Percentiles rank a stretch among this genome's conserved stretches.
These are phyloP conservation scores for Monosporozyma aerobia DNA, from an alignment of 805 yeast species.

Conservation along the genomic window DNA sequence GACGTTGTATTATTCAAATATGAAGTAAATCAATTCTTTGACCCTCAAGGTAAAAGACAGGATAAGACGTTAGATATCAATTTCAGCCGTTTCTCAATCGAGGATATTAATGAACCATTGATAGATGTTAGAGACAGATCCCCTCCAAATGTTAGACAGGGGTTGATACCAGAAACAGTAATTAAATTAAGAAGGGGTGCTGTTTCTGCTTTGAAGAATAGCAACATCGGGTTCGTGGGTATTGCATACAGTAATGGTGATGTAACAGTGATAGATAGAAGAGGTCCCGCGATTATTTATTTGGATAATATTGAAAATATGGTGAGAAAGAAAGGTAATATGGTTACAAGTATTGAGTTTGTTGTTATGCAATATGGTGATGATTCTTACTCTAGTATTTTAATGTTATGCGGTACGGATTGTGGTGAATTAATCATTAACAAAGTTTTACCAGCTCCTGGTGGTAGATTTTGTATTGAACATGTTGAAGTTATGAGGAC, in stretches of 20 bases:
- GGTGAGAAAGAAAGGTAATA: slow-evolving; percentile 20
- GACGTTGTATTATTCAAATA: slow-evolving; percentile 69
- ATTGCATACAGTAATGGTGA: slow-evolving; percentile 72
- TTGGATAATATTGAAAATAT: slow-evolving; percentile 30
- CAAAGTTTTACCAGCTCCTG: slow-evolving; percentile 52
- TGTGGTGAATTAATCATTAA: slow-evolving; percentile 60
- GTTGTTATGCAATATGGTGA: slow-evolving; percentile 59
- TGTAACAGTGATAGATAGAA: slow-evolving; percentile 62
- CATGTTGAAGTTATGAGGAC: slow-evolving; percentile 41
- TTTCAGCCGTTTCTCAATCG: slow-evolving; percentile 21
- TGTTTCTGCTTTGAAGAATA: slow-evolving; percentile 55
- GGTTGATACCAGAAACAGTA: slow-evolving; percentile 49
- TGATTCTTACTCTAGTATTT: slow-evolving; percentile 62
- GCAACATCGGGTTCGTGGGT: slow-evolving; percentile 77
- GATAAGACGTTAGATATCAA: slow-evolving; percentile 14
- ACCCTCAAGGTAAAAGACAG: slow-evolving; percentile 21
- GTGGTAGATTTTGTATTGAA: slow-evolving; percentile 53
- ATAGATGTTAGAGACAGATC: slow-evolving; percentile 48
- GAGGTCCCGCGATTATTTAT: slow-evolving; percentile 66
- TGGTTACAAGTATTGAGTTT: slow-evolving; percentile 58
- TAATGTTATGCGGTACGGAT: slow-evolving; percentile 68
- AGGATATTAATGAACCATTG: slow-evolving; percentile 16
- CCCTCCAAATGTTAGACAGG: slow-evolving; percentile 42
- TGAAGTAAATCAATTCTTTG: slow-evolving; percentile 42
- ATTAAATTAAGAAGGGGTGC: slow-evolving; percentile 38